A percentile compares a stretch with the other conserved stretches of the same genome.
Conservation (phyloP, 345 rosid genomes). For the Boechera divaricarpa region DNA sequence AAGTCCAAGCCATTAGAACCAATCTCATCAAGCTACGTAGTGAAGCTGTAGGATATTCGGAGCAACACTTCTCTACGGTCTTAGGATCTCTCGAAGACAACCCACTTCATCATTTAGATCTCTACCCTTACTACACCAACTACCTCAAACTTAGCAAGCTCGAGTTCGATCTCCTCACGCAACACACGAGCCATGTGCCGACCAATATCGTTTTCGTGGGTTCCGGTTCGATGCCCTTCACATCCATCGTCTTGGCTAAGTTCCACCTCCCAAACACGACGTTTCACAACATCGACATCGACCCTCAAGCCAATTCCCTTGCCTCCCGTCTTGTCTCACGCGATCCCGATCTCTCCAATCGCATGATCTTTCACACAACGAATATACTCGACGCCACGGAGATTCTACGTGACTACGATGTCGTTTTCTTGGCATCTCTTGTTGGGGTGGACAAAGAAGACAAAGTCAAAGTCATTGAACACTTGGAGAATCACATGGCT, state of each 20-base stretch:
- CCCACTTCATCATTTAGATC: slow-evolving; percentile 6
- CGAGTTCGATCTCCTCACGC: slow-evolving; percentile 1
- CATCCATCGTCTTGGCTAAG: neutral
- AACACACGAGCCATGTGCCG: neutral
- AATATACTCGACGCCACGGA: slow-evolving; percentile 1
- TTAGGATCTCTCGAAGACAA: slow-evolving; percentile 2
- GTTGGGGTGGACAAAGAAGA: slow-evolving; percentile 2
- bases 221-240: neutral
- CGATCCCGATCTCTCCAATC: neutral
- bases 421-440: slow-evolving; percentile 7
- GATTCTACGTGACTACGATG: neutral
- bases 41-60: neutral
- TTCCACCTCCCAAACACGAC: slow-evolving; percentile 8
- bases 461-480: slow-evolving; percentile 5
- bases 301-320: neutral
- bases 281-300: neutral
- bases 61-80: neutral
- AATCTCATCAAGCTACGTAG: slow-evolving; percentile 12
- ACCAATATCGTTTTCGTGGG: neutral
- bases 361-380: slow-evolving; percentile 11
- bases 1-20: neutral
- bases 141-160: neutral
- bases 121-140: neutral
- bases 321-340: neutral
- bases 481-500: slow-evolving; percentile 9